Conservation (phyloP, 495 filamentous ascomycete species). For the Lophium mytilinum region DNA sequence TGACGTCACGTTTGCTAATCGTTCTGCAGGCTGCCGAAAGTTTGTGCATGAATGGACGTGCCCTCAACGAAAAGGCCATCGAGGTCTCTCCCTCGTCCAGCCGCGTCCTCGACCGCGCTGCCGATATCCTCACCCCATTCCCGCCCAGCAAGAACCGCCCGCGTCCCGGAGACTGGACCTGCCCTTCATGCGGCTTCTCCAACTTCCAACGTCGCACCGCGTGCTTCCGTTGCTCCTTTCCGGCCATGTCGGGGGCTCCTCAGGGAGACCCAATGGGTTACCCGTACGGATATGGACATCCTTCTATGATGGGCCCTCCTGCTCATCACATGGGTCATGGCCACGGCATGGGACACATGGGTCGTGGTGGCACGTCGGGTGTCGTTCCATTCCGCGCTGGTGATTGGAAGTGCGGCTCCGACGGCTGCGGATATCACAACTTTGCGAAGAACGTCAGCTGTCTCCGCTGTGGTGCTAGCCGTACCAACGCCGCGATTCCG, state of each 20-base stretch:
- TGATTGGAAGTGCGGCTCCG: conserved; percentile 97
- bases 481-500: conserved; percentile 85
- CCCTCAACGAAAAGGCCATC: conserved; percentile 96
- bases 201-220: conserved; percentile 98
- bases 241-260: conserved; percentile 73
- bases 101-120: conserved; percentile 87
- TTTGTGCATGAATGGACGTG: conserved; percentile 97
- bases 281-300: conserved; percentile 64
- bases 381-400: conserved; percentile 95
- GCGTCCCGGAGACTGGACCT: conserved; percentile 96
- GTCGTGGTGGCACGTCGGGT: conserved; percentile 69
- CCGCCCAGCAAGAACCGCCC: conserved; percentile 97
- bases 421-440: conserved; percentile 98
- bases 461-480: conserved; percentile 88
- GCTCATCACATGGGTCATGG: conserved; percentile 68
- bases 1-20: background rate
- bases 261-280: conserved; percentile 66
- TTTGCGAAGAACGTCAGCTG: conserved; percentile 99
- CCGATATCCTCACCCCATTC: conserved; percentile 92
- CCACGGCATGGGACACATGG: conserved; percentile 57
- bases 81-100: conserved; percentile 96
- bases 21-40: conserved; percentile 61
- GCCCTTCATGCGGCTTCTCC: conserved; percentile 84
- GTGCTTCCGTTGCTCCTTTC: conserved; percentile 98
- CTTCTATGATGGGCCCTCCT: conserved; percentile 20